A percentile compares a stretch with the other conserved stretches of the same genome.
phyloP scores from a whole-genome alignment of 2,329 filamentous ascomycete species.

The Catunica adiposa region DNA sequence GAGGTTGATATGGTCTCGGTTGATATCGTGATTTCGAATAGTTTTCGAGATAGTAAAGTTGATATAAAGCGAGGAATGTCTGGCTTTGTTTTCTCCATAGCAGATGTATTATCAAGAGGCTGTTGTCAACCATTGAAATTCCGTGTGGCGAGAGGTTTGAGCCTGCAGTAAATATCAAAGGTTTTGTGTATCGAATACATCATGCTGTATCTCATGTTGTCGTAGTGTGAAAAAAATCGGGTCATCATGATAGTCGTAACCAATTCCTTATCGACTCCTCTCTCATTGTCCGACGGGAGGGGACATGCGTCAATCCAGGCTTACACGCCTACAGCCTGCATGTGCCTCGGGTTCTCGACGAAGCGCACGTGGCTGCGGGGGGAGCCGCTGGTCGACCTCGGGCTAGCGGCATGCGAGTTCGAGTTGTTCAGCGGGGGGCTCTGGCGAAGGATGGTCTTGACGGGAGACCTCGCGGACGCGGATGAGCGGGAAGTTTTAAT shows the following conservation, averaged over 20 bases:
- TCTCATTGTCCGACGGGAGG: background rate
- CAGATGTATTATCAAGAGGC: background rate
- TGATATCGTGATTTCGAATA: background rate
- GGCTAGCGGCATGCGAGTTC: slow-evolving; percentile 1
- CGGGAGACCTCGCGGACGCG: slow-evolving; percentile 9
- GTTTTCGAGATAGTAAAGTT: background rate
- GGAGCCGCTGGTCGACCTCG: slow-evolving; percentile 6
- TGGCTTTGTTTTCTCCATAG: too few species aligned
- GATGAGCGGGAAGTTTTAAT: slow-evolving; percentile 14
- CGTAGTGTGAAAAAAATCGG: too few species aligned
- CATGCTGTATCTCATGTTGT: too few species aligned
- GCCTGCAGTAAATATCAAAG: background rate
- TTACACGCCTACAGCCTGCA: slow-evolving; percentile 14
- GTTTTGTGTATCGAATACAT: too few species aligned
- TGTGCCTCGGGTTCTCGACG: slow-evolving; percentile 12
- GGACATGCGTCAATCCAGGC: slow-evolving; percentile 8
- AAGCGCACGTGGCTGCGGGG: slow-evolving; percentile 14
- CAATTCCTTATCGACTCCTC: background rate
- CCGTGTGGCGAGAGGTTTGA: slow-evolving; percentile 7
- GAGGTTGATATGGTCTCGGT: background rate
- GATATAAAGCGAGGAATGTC: background rate
- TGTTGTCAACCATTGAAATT: background rate
- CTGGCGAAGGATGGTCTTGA: slow-evolving; percentile 13
- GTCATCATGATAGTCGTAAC: too few species aligned
- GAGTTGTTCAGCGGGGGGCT: slow-evolving; percentile 8